A percentile compares a stretch with the other conserved stretches of the same genome.
These are phyloP conservation scores for Boletus rubroflammeus DNA, from an alignment of 768 basidiomycete genomes.

Conservation along the genomic window DNA sequence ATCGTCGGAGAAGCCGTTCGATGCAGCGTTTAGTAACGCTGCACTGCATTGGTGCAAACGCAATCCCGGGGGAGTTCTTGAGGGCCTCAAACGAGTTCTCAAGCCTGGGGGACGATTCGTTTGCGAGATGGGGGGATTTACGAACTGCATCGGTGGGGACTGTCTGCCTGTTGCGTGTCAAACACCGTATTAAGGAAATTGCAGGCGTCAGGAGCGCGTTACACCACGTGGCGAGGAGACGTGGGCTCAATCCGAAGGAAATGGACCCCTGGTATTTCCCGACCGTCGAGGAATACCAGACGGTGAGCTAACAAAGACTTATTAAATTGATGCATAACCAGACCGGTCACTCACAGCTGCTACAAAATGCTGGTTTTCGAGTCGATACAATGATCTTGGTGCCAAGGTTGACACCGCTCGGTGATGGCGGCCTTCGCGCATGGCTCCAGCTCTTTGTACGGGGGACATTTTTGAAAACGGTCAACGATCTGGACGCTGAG, in stretches of 20 bases:
- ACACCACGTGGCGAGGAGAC: slow-evolving; percentile 46
- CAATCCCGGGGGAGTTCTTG: slow-evolving; percentile 62
- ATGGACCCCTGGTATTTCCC: slow-evolving; percentile 89
- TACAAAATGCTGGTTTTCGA: slow-evolving; percentile 54
- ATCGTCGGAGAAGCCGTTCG: slow-evolving; percentile 43
- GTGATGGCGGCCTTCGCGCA: slow-evolving; percentile 47
- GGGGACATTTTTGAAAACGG: slow-evolving; percentile 51
- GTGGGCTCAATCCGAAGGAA: slow-evolving; percentile 54
- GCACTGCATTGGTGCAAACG: slow-evolving; percentile 83
- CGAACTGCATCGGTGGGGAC: slow-evolving; percentile 60
- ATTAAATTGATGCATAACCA: slow-evolving; percentile 1
- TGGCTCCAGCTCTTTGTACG: slow-evolving; percentile 72
- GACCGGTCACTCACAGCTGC: slow-evolving; percentile 38
- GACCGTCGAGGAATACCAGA: slow-evolving; percentile 59
- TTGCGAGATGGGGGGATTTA: slow-evolving; percentile 75
- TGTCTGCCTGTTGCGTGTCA: background rate
- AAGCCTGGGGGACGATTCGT: slow-evolving; percentile 71
- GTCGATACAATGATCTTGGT: slow-evolving; percentile 51
- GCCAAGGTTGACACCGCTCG: slow-evolving; percentile 52
- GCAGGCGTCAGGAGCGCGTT: slow-evolving; percentile 61
- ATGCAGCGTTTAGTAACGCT: slow-evolving; percentile 79
- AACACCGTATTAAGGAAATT: background rate
- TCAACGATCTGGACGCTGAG: slow-evolving; percentile 52
- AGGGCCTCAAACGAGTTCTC: slow-evolving; percentile 54
- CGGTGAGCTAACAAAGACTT: slow-evolving; percentile 35